phyloP scores from a whole-genome alignment of 495 filamentous ascomycete genomes.

The Pyronema omphalodes region DNA sequence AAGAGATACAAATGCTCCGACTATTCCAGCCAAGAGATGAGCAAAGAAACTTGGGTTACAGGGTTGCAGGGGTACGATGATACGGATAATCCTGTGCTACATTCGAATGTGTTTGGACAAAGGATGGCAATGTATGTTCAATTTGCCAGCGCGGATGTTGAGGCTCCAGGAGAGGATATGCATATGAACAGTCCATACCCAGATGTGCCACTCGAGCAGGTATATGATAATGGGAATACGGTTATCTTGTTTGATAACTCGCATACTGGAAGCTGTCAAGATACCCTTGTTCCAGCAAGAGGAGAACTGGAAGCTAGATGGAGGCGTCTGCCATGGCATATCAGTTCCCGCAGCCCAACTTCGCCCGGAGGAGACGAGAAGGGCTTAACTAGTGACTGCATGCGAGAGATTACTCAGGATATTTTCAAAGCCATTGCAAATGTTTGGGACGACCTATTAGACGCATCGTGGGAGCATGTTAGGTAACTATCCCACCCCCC shows the following conservation, averaged over 20 bases:
- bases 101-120: conserved; percentile 17
- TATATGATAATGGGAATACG: conserved; percentile 34
- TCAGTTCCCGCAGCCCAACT: conserved; percentile 19
- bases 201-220: conserved; percentile 17
- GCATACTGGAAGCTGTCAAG: conserved; percentile 27
- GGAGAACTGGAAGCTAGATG: conserved; percentile 34
- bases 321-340: conserved; percentile 35
- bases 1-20: conserved; percentile 24
- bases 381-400: conserved; percentile 28
- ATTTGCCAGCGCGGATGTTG: conserved; percentile 19
- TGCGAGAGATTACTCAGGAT: conserved; percentile 34
- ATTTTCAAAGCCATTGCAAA: conserved; percentile 32
- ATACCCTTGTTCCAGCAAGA: conserved; percentile 34
- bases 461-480: conserved; percentile 29
- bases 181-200: neutral
- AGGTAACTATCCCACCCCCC: neutral
- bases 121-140: conserved; percentile 27
- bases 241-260: conserved; percentile 39
- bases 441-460: conserved; percentile 31
- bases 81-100: conserved; percentile 21
- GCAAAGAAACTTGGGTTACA: conserved; percentile 22
- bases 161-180: conserved; percentile 18
- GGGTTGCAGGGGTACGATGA: conserved; percentile 34
- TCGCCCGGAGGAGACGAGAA: conserved; percentile 19
- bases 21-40: neutral